Percentiles rank a stretch among this genome's conserved stretches.
phyloP scores from a whole-genome alignment of 768 basidiomycete genomes.

The Phaeotremella skinneri region DNA sequence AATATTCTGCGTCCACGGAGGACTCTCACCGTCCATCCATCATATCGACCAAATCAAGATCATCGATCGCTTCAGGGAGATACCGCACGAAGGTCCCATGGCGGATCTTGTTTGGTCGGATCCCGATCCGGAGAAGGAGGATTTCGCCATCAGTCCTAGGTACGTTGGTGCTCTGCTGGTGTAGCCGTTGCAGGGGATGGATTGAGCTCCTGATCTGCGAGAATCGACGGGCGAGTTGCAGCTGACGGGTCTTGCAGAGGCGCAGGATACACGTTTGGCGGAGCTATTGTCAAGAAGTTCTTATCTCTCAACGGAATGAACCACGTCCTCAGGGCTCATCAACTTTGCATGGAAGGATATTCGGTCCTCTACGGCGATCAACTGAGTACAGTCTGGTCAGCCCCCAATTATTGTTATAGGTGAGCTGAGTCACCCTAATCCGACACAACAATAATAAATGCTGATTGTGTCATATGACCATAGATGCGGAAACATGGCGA shows the following conservation, averaged over 20 bases:
- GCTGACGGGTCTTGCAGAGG: constrained; percentile 60
- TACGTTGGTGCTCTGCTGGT: constrained; percentile 55
- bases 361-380: constrained; percentile 95
- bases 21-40: constrained; percentile 97
- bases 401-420: constrained; percentile 95
- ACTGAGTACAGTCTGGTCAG: constrained; percentile 96
- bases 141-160: constrained; percentile 98
- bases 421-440: constrained; percentile 16
- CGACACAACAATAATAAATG: background rate
- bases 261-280: constrained; percentile 97
- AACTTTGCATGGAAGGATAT: constrained; percentile 99
- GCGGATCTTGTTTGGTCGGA: constrained; percentile 99
- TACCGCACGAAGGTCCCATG: constrained; percentile 99
- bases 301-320: constrained; percentile 93
- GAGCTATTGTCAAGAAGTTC: constrained; percentile 96
- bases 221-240: background rate
- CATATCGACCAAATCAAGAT: constrained; percentile 99
- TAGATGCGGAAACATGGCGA: constrained; percentile 92
- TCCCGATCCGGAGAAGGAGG: constrained; percentile 98
- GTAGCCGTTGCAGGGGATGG: too few relatives aligned
- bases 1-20: constrained; percentile 99
- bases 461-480: constrained; percentile 9
- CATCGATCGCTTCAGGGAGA: constrained; percentile 97
- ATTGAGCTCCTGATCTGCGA: too few relatives aligned
- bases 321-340: constrained; percentile 95